Base-by-base conservation (phyloP, 176 grass and related monocot species). In the Otatea glauca region DNA sequence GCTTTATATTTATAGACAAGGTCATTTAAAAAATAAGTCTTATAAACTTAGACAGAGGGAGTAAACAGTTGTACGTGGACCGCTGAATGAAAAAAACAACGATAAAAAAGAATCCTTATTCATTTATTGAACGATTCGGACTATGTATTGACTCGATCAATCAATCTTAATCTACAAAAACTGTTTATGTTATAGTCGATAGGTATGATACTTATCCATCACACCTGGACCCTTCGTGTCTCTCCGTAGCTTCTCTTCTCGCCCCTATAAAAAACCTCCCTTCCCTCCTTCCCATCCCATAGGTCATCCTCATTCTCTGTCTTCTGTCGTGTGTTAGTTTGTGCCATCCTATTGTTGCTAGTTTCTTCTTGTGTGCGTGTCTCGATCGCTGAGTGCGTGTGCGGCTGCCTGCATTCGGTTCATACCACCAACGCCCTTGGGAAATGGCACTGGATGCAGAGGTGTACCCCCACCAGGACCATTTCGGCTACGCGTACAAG, bases 381-480 rank as follows among this genome's bases (percentile, higher is more conserved):
- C n/a, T n/a, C n/a, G n/a, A n/a, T n/a, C n/a, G n/a, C n/a, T n/a
- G n/a, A n/a, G 62, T 2, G 54, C 20, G 20, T 64, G 49, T 6
- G 47, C 29, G n/a, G 21, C 59, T 24, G 48, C 13, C 43, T 44
- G 21, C 5, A 0, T 21, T 59, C 60, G 14, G 60, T 29, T 13
- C 60, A 63, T 14, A 64, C 24, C 61, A 16, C 25, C 25, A 64
- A 32, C 1, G 29, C 5, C 61, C 6, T 3, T 64, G 25, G 25
- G 65, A 54, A 8, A 96, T 96, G 94, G 94, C 94, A 15, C 83
- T 89, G 42, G 91, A 96, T 81, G 86, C 94, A 1, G 85, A 89
- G 71, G 88, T 91, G 27, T 88, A 91, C 56, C 81, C 91, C 38
- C 88, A 96, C 38, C 88, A 96, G 24, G 84, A 70, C 55, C 68